phyloP scores from a whole-genome alignment of 2,329 filamentous ascomycete species.

The Cladosporium sp. region DNA sequence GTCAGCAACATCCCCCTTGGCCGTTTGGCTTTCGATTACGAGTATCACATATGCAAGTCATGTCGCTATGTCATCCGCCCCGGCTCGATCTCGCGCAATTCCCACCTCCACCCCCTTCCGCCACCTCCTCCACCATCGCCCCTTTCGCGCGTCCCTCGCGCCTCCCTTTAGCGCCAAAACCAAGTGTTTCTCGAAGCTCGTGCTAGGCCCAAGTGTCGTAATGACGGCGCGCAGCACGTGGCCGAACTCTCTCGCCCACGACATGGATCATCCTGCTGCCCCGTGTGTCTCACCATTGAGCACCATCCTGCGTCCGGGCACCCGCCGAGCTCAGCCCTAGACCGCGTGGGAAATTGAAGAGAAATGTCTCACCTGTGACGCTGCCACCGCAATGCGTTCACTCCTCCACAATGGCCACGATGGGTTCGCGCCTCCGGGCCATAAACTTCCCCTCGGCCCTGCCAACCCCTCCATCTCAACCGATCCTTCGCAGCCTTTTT shows the following conservation, averaged over 20 bases:
- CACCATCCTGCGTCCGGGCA: neutral
- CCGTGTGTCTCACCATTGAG: conserved; percentile 5
- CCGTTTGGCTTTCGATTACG: no score
- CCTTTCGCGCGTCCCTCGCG: neutral
- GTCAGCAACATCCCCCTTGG: neutral
- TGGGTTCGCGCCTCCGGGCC: no score
- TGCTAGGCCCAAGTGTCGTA: neutral
- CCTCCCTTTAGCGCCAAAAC: conserved; percentile 5
- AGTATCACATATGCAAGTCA: neutral
- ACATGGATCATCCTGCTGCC: neutral
- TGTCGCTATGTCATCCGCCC: neutral
- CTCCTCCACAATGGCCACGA: no score
- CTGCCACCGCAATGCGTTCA: no score
- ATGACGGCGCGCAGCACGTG: conserved; percentile 11
- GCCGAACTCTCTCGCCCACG: conserved; percentile 1
- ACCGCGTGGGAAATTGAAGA: conserved; percentile 3
- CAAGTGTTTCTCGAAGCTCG: conserved; percentile 9
- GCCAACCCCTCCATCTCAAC: no score
- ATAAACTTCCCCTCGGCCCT: no score
- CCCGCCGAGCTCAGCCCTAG: conserved; percentile 10
- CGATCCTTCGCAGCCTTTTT: neutral
- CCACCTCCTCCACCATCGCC: neutral
- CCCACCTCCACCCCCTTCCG: neutral
- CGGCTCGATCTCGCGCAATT: neutral
- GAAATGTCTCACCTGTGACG: conserved; percentile 1